phyloP scores from a whole-genome alignment of 2,329 filamentous ascomycete species.

The Aphanocladium album region DNA sequence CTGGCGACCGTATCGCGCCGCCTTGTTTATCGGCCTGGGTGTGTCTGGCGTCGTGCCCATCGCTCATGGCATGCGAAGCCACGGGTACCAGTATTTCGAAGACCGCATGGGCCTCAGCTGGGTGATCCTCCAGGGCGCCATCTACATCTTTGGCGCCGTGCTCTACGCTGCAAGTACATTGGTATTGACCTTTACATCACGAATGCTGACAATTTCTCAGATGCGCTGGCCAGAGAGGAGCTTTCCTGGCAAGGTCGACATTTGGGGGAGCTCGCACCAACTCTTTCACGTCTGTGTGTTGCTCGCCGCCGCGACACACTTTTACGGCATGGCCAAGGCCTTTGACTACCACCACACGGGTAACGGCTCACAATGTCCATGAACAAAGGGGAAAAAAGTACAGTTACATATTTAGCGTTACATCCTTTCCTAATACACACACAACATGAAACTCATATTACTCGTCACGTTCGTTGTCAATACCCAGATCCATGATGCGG shows the following conservation, averaged over 20 bases:
- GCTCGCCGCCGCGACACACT: conserved; percentile 72
- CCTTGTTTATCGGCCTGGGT: conserved; percentile 87
- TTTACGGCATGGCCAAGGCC: conserved; percentile 74
- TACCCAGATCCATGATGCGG: conserved; percentile 60
- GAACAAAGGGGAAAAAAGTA: not conserved
- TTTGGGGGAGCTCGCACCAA: conserved; percentile 91
- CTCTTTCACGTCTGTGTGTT: conserved; percentile 91
- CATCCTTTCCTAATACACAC: not conserved
- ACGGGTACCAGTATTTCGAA: conserved; percentile 62
- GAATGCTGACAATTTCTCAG: conserved; percentile 33
- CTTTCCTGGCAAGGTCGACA: conserved; percentile 75
- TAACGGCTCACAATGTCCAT: conserved; percentile 46
- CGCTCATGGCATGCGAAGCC: conserved; percentile 65
- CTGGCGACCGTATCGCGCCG: conserved; percentile 79
- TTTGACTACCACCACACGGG: conserved; percentile 78
- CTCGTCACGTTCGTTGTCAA: conserved; percentile 29
- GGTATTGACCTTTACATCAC: not conserved
- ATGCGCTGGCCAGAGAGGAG: conserved; percentile 77
- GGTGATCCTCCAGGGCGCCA: conserved; percentile 70
- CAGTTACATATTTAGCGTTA: conserved; percentile 2
- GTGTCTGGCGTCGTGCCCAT: conserved; percentile 79
- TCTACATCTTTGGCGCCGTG: conserved; percentile 82
- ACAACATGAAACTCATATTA: not conserved
- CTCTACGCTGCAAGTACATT: conserved; percentile 68
- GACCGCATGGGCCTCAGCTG: conserved; percentile 74